phyloP scores from a whole-genome alignment of 2,329 filamentous ascomycete species.

The Fusarium sp. region DNA sequence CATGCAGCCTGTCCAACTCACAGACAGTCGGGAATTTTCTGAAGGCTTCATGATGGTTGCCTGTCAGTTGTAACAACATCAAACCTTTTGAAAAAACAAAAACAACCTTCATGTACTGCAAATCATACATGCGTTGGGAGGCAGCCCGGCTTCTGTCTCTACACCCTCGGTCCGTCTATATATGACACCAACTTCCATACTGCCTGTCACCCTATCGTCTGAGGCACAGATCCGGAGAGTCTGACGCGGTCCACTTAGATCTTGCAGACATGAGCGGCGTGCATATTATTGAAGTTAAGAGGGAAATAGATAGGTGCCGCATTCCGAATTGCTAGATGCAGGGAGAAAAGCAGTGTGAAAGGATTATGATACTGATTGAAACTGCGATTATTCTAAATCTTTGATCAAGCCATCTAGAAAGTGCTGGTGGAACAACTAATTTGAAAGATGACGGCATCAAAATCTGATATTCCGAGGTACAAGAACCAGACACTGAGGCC shows the following conservation, averaged over 20 bases:
- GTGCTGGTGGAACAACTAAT: background rate
- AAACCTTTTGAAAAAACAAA: background rate
- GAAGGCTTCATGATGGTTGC: accelerated
- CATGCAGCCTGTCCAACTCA: background rate
- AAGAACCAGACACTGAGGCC: too few relatives aligned
- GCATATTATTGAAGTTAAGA: background rate
- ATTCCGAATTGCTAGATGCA: background rate
- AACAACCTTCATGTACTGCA: background rate
- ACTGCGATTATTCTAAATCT: background rate
- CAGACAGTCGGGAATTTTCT: accelerated
- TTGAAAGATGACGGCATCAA: background rate
- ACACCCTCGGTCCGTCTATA: conserved; percentile 12
- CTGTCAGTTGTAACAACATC: background rate
- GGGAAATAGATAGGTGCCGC: background rate
- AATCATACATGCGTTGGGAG: background rate
- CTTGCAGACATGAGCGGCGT: background rate
- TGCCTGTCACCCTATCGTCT: background rate
- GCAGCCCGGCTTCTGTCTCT: background rate
- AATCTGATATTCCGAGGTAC: background rate
- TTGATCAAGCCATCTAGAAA: background rate
- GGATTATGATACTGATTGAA: background rate
- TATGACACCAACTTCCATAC: conserved; percentile 6
- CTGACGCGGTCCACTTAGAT: background rate
- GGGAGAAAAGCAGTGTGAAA: too few relatives aligned
- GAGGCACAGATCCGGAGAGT: background rate